Conservation (phyloP, 73 alveolate genomes). For the Uronychia setigera region DNA sequence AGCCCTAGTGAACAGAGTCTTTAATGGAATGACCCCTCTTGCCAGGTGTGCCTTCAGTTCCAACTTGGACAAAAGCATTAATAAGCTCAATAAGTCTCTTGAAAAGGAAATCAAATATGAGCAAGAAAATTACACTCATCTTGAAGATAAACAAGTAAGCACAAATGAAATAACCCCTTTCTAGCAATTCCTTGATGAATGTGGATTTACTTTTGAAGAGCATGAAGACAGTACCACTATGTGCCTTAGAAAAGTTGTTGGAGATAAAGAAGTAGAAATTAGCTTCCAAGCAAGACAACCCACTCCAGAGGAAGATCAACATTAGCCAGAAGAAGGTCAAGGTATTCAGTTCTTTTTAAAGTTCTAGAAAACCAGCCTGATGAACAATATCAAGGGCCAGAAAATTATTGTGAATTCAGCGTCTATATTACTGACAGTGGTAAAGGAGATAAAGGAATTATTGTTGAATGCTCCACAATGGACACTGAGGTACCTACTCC, state of each 20-base stretch:
- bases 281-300: conserved; percentile 69
- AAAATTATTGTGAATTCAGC: conserved; percentile 60
- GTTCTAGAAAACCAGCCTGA: conserved; percentile 13
- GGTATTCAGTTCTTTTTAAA: conserved; percentile 11
- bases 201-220: conserved; percentile 66
- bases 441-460: conserved; percentile 48
- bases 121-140: conserved; percentile 63
- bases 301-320: conserved; percentile 57
- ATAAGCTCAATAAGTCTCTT: conserved; percentile 55
- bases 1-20: not conserved
- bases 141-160: conserved; percentile 50
- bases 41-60: conserved; percentile 6
- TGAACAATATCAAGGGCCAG: conserved; percentile 46
- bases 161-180: not conserved
- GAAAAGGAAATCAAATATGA: conserved; percentile 74
- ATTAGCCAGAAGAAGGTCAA: conserved; percentile 29
- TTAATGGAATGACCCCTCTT: not conserved
- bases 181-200: conserved; percentile 51
- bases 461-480: conserved; percentile 65
- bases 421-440: conserved; percentile 42
- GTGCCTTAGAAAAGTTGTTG: conserved; percentile 49
- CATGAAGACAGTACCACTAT: conserved; percentile 36
- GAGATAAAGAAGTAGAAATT: conserved; percentile 60
- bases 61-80: conserved; percentile 13
- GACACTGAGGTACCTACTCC: conserved; percentile 58